Base-by-base conservation (phyloP, 164 flowering plant species). In the Stephania yunnanensis region DNA sequence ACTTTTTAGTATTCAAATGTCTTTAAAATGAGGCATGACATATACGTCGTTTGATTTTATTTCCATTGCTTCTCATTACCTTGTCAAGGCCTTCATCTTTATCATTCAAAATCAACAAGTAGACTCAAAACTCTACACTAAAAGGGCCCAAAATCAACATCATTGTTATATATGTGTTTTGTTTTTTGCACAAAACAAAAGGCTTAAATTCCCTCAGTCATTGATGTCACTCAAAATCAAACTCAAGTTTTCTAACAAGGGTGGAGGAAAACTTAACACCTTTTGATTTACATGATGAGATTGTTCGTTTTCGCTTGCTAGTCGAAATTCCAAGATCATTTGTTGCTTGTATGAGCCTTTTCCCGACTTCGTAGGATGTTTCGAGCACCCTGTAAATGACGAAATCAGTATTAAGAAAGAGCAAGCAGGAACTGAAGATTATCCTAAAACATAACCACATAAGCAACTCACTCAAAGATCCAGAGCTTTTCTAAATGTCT, bases 291-390 rank as follows among this genome's bases (percentile, higher is more conserved):
- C 78, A 75, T 0, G 78, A 22, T 66, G 75, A 76, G 53, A 72
- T 36, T 10, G 68, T 19, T 6, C 86, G 52, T 4, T 68, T 71
- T 63, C 78, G 78, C 69, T 78, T 86, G 64, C 79, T 76, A 1
- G 70, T 42, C 72, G 85, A 77, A 65, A 75, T 63, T 31, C 85
- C 81, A 63, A 89, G 81, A 70, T 73, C 83, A 71, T 75, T 75
- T 63, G 89, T 80, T 8, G 91, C 91, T 45, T 48, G 42, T 20
- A 89, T 19, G 19, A 89, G 63, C 6, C 87, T 86, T 69, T 82
- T 82, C 70, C 92, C 90, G 74, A 88, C 86, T 30, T 80, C 78
- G 19, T 3, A 31, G 36, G 81, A 45, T 78, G 76, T 79, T 72
- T 64, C 70, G 46, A 7, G n/a, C n/a, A n/a, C n/a, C n/a, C n/a